Evolutionary conservation across 2,329 filamentous ascomycete genomes (phyloP), one percentile per base, ranked within the genome.

Genomic region (Neonectria neomacrospora): DNA sequence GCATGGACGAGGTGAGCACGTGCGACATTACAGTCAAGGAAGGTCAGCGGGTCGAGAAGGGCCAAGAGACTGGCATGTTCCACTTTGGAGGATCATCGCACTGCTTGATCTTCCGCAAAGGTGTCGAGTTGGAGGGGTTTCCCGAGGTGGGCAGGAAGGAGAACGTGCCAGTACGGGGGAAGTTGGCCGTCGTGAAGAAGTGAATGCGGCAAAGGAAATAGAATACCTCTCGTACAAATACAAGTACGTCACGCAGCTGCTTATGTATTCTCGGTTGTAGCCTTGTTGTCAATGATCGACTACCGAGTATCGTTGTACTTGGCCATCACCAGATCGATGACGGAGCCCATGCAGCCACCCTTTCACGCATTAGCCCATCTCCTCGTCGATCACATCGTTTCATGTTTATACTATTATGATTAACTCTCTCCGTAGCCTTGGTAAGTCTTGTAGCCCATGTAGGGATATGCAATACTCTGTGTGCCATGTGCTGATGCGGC

Each of bases 31-130:
- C 87, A 0, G 89, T 92, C 11, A 82, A 82, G 69, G 85, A 89
- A 72, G 90, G 90, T 0, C 83, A 93, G 73, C 82, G 83, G 55
- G 73, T 94, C 16, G 81, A 81, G 55, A 93, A 93, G 81, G 91
- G 91, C 1, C 86, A 93, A 5, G 80, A 93, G 79, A 81, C 89
- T 41, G 91, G 91, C 44, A 93, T 92, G 90, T 94, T 94, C 77
- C 91, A 94, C 73, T 93, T 90, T 74, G 91, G 91, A n/a, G 91
- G 91, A 0, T 90, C 86, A 7, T 88, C 87, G 1, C 88, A 92
- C 73, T 91, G 89, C 69, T 73, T 93, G 68, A 72, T 94, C 3
- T 93, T 93, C 78, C 78, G 86, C 26, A 82, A 85, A 66, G 83
- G 80, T 0, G 85, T 90, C 32, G 79, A 81, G 57, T 63, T 88